Evolutionary conservation across 192 early-diverging fungal species (phyloP).

Genomic region (Coemansia umbellata): DNA sequence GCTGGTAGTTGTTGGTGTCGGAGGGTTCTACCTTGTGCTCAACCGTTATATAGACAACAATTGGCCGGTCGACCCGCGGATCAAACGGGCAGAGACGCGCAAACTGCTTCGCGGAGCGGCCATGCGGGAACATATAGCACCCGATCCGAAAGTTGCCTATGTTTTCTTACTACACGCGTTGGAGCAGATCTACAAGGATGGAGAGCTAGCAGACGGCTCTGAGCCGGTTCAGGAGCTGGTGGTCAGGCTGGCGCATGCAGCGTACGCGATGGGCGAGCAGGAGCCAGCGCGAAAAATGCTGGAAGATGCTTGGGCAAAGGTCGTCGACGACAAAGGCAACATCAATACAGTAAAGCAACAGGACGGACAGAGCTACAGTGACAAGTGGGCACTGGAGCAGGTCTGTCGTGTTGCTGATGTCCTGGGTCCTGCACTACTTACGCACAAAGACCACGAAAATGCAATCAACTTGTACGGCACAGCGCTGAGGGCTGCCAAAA

Average conservation of each 20-base stretch:
- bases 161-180: constrained; percentile 35
- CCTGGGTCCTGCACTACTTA: constrained; percentile 21
- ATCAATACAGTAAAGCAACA: too few species aligned
- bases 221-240: constrained; percentile 32
- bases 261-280: constrained; percentile 22
- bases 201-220: constrained; percentile 16
- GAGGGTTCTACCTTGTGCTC: constrained; percentile 11
- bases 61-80: constrained; percentile 9
- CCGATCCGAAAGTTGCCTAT: constrained; percentile 34
- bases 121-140: constrained; percentile 41
- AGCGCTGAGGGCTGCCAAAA: constrained; percentile 24
- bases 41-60: constrained; percentile 23
- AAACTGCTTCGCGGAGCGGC: constrained; percentile 30
- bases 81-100: constrained; percentile 17
- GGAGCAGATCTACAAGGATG: constrained; percentile 30
- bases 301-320: constrained; percentile 8
- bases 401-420: constrained; percentile 13
- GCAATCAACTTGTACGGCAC: constrained; percentile 17
- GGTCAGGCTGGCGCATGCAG: constrained; percentile 32
- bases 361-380: background rate
- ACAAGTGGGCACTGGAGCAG: constrained; percentile 9
- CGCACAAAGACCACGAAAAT: background rate
- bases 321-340: constrained; percentile 1
- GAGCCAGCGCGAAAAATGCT: constrained; percentile 27
- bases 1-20: constrained; percentile 10